phyloP scores from a whole-genome alignment of 2,329 filamentous ascomycete species.

The Mollisia scopiformis region DNA sequence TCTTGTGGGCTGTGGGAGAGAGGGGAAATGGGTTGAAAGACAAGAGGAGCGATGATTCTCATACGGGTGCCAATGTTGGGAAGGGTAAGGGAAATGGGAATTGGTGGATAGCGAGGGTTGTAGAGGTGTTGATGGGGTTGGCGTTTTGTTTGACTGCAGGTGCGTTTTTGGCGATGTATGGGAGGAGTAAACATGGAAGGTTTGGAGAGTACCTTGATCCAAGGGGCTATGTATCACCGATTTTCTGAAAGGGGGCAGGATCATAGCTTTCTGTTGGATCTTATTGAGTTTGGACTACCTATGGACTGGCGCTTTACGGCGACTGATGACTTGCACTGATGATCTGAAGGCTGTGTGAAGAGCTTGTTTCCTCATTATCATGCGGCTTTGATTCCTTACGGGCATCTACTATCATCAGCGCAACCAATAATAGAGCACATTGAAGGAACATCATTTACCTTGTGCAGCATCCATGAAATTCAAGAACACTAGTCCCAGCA shows the following conservation, averaged over 20 bases:
- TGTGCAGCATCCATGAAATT: slow-evolving; percentile 17
- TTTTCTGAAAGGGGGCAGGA: too few species aligned
- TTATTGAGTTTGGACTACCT: too few species aligned
- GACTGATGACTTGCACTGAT: neutral
- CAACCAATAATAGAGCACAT: neutral
- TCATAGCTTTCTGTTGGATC: too few species aligned
- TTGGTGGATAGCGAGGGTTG: neutral
- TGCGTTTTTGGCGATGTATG: neutral
- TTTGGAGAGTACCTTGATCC: neutral
- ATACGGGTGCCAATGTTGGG: neutral
- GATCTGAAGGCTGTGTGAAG: too few species aligned
- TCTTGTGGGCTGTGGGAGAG: neutral
- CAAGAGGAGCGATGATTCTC: neutral
- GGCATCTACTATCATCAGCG: neutral
- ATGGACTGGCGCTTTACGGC: neutral
- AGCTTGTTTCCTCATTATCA: neutral
- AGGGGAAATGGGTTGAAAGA: neutral
- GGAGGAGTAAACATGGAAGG: neutral
- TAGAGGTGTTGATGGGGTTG: neutral
- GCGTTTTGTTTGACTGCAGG: neutral
- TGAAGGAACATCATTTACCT: slow-evolving; percentile 1
- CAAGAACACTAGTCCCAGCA: slow-evolving; percentile 15
- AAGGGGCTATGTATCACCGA: too few species aligned
- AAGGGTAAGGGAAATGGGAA: neutral
- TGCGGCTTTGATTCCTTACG: neutral